Evolutionary conservation across 169 alveolate genomes (phyloP).

Genomic region (Eimeria brunetti): DNA sequence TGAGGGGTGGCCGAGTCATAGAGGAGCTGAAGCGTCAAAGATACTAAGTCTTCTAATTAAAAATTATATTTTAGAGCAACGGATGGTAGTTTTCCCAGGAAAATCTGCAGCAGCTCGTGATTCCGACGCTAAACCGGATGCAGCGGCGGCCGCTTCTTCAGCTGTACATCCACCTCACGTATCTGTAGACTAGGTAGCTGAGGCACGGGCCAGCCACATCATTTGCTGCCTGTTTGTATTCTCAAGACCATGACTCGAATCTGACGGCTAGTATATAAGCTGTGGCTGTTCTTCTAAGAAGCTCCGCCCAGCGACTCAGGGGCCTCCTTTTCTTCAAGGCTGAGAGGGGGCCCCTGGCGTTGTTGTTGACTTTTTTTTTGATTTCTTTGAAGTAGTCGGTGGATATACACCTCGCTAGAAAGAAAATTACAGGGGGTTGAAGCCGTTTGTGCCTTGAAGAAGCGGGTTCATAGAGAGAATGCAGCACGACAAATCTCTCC

Average conservation of each 20-base stretch:
- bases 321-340: neutral
- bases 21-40: neutral
- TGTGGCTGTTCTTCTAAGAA: neutral
- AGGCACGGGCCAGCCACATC: neutral
- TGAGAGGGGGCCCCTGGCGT: neutral
- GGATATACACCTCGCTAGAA: neutral
- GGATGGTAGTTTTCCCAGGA: neutral
- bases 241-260: neutral
- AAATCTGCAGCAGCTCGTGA: neutral
- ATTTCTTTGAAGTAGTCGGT: neutral
- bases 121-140: neutral
- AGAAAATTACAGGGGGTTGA: neutral
- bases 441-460: neutral
- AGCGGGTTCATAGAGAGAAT: neutral
- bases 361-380: neutral
- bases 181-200: neutral
- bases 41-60: neutral
- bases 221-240: neutral
- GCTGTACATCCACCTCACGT: neutral
- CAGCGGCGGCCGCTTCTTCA: neutral
- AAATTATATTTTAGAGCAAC: neutral
- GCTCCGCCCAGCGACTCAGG: slow-evolving; percentile 18
- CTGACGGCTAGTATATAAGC: neutral
- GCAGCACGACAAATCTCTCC: slow-evolving; percentile 57
- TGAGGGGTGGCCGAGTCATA: neutral